Conservation (phyloP, 371 early-diverging fungal genomes). For the Syncephalastrum contaminatum region DNA sequence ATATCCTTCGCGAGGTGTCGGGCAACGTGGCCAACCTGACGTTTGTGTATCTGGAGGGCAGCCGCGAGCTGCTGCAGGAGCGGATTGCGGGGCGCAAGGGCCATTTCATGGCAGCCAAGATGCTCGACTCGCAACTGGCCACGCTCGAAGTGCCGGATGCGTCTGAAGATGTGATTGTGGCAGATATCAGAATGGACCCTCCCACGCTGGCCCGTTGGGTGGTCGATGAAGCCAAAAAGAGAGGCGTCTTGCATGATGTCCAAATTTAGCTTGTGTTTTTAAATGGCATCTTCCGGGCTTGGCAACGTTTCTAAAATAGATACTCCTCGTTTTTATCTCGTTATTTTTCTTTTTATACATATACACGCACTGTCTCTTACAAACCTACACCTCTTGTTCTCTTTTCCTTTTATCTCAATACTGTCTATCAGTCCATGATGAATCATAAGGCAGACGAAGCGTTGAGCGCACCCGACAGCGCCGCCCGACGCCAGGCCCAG, state of each 20-base stretch:
- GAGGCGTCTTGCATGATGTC: no score
- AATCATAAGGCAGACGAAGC: no score
- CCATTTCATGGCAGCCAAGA: constrained; percentile 56
- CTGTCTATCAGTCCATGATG: no score
- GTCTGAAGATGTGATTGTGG: constrained; percentile 49
- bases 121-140: constrained; percentile 62
- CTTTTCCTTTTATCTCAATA: no score
- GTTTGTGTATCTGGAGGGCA: constrained; percentile 64
- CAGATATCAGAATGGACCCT: constrained; percentile 26
- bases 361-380: no score
- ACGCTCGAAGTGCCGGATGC: constrained; percentile 62
- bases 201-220: constrained; percentile 18
- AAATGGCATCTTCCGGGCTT: no score
- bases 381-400: no score
- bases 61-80: constrained; percentile 37
- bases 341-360: no score
- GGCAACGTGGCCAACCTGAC: constrained; percentile 28
- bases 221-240: constrained; percentile 14
- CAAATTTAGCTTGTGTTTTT: no score
- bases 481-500: constrained; percentile 9
- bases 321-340: no score
- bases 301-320: no score
- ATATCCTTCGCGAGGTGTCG: constrained; percentile 48
- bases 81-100: constrained; percentile 46
- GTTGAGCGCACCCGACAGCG: constrained; percentile 1